Percentiles rank a stretch among this genome's conserved stretches.
Conservation (phyloP, 164 flowering plant species). For the Annona cherimola region DNA sequence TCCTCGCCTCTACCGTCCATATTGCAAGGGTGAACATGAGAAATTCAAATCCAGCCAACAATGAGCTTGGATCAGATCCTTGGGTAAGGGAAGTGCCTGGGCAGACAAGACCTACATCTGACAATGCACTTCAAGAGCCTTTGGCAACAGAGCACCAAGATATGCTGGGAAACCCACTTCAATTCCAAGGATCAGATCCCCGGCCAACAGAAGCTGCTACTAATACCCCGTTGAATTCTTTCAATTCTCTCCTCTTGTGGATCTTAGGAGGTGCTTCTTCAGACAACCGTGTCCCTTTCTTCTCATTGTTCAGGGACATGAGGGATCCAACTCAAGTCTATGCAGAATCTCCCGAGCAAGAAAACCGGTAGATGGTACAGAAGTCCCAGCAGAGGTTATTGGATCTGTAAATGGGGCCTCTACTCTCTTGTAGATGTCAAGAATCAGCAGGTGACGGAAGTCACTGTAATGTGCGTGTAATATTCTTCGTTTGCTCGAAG, state of each 20-base stretch:
- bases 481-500: no score
- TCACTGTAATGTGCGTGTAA: no score
- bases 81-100: slow-evolving; percentile 30
- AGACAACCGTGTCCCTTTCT: slow-evolving; percentile 71
- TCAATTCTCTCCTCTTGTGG: slow-evolving; percentile 78
- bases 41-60: slow-evolving; percentile 33
- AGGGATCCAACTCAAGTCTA: slow-evolving; percentile 77
- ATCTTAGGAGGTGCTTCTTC: slow-evolving; percentile 81
- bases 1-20: slow-evolving; percentile 93
- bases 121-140: slow-evolving; percentile 31
- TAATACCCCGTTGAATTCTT: slow-evolving; percentile 53
- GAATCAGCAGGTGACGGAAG: no score
- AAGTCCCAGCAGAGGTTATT: slow-evolving; percentile 5
- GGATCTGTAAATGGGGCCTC: no score
- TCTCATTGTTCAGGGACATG: slow-evolving; percentile 79
- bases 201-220: slow-evolving; percentile 38
- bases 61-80: slow-evolving; percentile 30
- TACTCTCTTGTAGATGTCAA: no score
- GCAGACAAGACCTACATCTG: slow-evolving; percentile 20
- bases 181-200: slow-evolving; percentile 31
- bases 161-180: slow-evolving; percentile 26
- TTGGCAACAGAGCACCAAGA: slow-evolving; percentile 21
- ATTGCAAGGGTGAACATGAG: slow-evolving; percentile 81
- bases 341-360: slow-evolving; percentile 39
- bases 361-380: slow-evolving; percentile 14